These are phyloP conservation scores for Carex cristatella DNA, from an alignment of 176 grass and related monocot species.

Conservation along the genomic window DNA sequence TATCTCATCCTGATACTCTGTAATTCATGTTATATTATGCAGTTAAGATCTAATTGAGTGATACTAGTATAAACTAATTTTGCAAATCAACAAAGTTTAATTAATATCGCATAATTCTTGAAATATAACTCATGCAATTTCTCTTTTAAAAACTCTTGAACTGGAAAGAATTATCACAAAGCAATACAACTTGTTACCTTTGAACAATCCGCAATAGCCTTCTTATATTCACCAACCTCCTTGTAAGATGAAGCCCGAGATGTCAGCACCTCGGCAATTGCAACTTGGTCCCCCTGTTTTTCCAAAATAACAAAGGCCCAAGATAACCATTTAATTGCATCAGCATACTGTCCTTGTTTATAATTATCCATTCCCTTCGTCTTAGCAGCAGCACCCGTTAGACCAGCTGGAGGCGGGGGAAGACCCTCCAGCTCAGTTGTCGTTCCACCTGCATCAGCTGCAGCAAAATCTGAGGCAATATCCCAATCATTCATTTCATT, in stretches of 20 bases:
- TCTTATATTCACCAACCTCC: constrained; percentile 99
- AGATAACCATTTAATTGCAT: constrained; percentile 98
- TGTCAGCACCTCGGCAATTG: constrained; percentile 68
- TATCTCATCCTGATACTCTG: constrained; percentile 1
- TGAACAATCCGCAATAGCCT: constrained; percentile 97
- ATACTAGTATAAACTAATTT: not conserved
- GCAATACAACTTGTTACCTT: constrained; percentile 42
- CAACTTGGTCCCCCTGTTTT: constrained; percentile 53
- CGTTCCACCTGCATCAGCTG: constrained; percentile 38
- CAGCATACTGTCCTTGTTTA: constrained; percentile 89
- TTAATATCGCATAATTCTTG: not conserved
- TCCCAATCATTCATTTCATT: constrained; percentile 89
- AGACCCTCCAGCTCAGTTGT: constrained; percentile 90
- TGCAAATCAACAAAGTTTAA: not conserved
- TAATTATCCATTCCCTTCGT: constrained; percentile 89
- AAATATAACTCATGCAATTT: not conserved
- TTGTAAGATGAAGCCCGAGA: constrained; percentile 97
- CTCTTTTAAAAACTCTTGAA: not conserved
- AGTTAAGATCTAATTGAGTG: not conserved
- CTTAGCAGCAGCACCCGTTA: constrained; percentile 58
- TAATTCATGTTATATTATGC: not conserved
- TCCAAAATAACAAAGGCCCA: constrained; percentile 81
- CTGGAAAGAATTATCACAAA: not conserved
- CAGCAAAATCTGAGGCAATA: constrained; percentile 55
- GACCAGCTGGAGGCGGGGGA: constrained; percentile 66